These are phyloP conservation scores for Rhynchosporium agropyri DNA, from an alignment of 2,329 filamentous ascomycete species.

Conservation along the genomic window DNA sequence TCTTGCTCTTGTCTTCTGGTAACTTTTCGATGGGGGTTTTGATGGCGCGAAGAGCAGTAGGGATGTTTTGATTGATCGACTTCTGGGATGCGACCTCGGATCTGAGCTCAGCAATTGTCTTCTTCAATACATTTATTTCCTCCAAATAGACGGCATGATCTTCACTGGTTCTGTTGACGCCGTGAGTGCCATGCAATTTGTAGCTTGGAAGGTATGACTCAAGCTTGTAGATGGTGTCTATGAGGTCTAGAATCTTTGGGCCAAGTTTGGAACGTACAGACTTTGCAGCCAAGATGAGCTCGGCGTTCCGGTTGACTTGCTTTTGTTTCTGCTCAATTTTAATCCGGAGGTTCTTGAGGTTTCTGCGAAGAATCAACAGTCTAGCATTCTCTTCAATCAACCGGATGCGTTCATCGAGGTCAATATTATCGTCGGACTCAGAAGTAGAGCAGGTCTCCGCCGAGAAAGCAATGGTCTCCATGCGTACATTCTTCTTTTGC, in stretches of 20 bases:
- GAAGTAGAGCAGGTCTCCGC: neutral
- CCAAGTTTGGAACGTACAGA: neutral
- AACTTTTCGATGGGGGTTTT: neutral
- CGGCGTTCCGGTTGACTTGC: neutral
- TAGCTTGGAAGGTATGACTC: neutral
- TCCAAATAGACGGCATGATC: too few relatives aligned
- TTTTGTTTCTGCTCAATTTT: neutral
- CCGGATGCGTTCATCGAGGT: neutral
- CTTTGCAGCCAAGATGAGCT: neutral
- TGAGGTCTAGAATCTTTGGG: neutral
- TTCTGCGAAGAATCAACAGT: neutral
- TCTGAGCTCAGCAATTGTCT: neutral
- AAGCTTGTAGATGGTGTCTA: neutral
- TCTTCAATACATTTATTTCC: neutral
- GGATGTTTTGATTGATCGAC: neutral
- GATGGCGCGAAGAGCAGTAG: neutral
- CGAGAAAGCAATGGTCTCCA: neutral
- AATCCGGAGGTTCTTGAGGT: neutral
- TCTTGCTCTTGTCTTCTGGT: conserved; percentile 1
- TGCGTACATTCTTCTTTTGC: neutral
- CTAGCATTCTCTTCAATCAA: neutral
- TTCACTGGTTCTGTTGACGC: neutral
- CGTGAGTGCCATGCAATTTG: neutral
- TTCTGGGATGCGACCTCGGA: neutral
- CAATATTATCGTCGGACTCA: neutral